A percentile compares a stretch with the other conserved stretches of the same genome.
Conservation (phyloP, 148 eudicot genomes). For the Silene uniflora region DNA sequence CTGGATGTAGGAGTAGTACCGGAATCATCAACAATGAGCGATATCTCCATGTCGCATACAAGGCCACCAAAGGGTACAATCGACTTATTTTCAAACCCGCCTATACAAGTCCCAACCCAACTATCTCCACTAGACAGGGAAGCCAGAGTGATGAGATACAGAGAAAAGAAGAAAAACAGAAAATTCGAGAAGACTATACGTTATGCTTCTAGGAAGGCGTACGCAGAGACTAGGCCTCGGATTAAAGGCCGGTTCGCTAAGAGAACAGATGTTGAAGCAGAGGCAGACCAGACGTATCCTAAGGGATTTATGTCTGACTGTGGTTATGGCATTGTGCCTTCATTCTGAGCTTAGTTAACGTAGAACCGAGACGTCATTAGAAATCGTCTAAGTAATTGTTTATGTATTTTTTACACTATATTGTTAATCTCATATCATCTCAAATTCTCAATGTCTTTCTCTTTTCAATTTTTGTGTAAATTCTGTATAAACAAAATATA, state of each 20-base stretch:
- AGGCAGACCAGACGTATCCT: slow-evolving; percentile 66
- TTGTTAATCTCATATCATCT: not conserved
- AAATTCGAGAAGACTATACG: slow-evolving; percentile 93
- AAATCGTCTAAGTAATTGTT: not conserved
- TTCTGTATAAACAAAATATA: slow-evolving; percentile 27
- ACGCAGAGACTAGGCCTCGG: slow-evolving; percentile 94
- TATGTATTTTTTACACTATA: slow-evolving; percentile 20
- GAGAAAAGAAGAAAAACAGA: slow-evolving; percentile 86
- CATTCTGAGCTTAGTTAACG: slow-evolving; percentile 21
- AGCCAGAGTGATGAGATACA: slow-evolving; percentile 84
- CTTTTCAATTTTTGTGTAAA: slow-evolving; percentile 23
- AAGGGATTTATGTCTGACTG: slow-evolving; percentile 41
- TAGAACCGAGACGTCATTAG: not conserved
- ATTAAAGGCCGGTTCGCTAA: slow-evolving; percentile 94
- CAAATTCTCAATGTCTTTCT: too few species aligned
- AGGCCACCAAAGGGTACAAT: slow-evolving; percentile 52
- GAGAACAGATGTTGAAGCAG: slow-evolving; percentile 66
- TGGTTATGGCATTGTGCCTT: slow-evolving; percentile 38
- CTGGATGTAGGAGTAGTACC: slow-evolving; percentile 80
- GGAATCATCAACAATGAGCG: slow-evolving; percentile 21
- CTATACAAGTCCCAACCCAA: slow-evolving; percentile 56
- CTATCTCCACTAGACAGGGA: slow-evolving; percentile 71
- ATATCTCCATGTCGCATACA: too few species aligned
- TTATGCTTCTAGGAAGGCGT: slow-evolving; percentile 96
- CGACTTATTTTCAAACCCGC: slow-evolving; percentile 61